These are phyloP conservation scores for Kentomonas sorsogonicus DNA, from an alignment of 208 protist species.

Conservation along the genomic window DNA sequence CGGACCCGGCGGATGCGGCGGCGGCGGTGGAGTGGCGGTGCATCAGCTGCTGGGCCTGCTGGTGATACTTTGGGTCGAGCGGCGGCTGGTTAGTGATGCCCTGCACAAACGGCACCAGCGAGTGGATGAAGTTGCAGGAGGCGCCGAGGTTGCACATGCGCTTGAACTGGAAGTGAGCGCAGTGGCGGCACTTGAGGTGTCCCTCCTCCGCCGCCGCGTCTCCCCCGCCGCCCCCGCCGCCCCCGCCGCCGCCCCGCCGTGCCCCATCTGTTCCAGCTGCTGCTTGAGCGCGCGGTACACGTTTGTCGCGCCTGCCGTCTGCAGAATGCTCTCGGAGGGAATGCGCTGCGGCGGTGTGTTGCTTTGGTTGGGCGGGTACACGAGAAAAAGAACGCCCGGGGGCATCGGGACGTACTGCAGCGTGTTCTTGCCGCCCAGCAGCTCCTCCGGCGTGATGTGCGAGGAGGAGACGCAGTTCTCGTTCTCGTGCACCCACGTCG, in stretches of 20 bases:
- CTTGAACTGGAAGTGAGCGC: conserved; percentile 81
- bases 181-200: conserved; percentile 47
- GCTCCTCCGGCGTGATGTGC: conserved; percentile 18
- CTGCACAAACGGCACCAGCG: conserved; percentile 55
- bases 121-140: conserved; percentile 68
- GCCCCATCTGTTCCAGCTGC: conserved; percentile 7
- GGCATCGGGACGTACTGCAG: conserved; percentile 38
- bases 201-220: not conserved
- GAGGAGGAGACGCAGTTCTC: conserved; percentile 42
- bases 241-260: not conserved
- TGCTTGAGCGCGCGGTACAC: conserved; percentile 19
- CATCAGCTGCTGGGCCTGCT: not conserved
- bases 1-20: not conserved
- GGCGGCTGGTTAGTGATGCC: conserved; percentile 24
- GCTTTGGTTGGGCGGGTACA: conserved; percentile 55
- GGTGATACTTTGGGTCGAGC: not conserved
- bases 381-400: conserved; percentile 35
- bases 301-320: conserved; percentile 38
- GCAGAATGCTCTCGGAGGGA: conserved; percentile 46
- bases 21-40: not conserved
- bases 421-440: conserved; percentile 49
- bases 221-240: not conserved
- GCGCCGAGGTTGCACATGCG: conserved; percentile 60
- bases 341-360: conserved; percentile 42
- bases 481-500: conserved; percentile 56